Base-by-base conservation (phyloP, 129 eudicot genomes). In the Gnaphalium uliginosum region DNA sequence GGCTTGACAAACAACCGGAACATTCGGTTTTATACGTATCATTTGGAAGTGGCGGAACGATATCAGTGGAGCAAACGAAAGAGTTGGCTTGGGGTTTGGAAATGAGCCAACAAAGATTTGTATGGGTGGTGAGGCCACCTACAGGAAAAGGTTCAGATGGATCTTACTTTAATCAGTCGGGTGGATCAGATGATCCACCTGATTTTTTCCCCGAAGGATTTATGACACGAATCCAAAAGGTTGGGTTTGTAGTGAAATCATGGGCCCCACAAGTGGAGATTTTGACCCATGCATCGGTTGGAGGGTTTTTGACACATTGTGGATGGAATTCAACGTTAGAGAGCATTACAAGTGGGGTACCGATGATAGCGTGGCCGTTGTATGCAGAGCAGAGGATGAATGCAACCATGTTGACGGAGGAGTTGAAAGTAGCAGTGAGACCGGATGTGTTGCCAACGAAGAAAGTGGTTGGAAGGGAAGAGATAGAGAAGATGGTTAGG, bases 261-360 rank as follows among this genome's bases (percentile, higher is more conserved):
- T 90, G 96, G 96, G 86, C 85, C 22, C 83, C 80, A 32, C 96
- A 85, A 41, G 83, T 72, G 79, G 82, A 83, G 51, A 83, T 90
- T 9, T 58, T 90, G 53, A 68, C 37, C 61, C 92, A 87, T 18
- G 5, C 4, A 0, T 76, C 92, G 0, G 85, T 89, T 2, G 92
- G 73, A 1, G 96, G 92, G 18, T 89, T 86, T 66, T 11, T 89
- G 23, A 64, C 87, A 18, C 96, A 89, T 62, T 82, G 96, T 18
- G 96, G 91, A 9, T 89, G 96, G 96, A 89, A 87, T 33, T 89
- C 96, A 0, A 69, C 81, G 5, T 25, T 89, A 30, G 96, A 89
- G 68, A 87, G 92, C 22, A 48, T 85, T 37, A 48, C 66, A 0
- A 79, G 80, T 63, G 96, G 88, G 39, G 83, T 87, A 5, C 88